A percentile compares a stretch with the other conserved stretches of the same genome.
These are phyloP conservation scores for Nevesoporus exiguus DNA, from an alignment of 768 basidiomycete species.

Conservation along the genomic window DNA sequence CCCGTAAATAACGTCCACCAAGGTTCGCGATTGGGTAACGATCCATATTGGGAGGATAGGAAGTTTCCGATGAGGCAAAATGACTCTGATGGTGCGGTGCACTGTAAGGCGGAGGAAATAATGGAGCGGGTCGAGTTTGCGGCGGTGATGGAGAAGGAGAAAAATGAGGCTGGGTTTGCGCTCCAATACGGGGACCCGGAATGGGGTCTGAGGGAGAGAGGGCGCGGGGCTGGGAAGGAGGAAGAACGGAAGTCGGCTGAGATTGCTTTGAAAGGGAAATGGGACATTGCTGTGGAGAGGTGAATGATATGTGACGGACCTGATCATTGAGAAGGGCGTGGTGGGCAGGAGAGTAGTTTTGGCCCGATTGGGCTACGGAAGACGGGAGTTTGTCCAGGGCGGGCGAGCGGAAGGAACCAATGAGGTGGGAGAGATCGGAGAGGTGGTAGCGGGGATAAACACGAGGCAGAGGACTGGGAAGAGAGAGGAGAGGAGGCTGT, in stretches of 20 bases:
- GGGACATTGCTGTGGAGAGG: constrained; percentile 13
- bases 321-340: constrained; percentile 32
- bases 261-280: constrained; percentile 15
- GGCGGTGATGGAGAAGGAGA: constrained; percentile 46
- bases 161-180: constrained; percentile 12
- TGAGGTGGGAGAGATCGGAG: constrained; percentile 21
- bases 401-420: constrained; percentile 25
- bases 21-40: constrained; percentile 36
- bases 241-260: constrained; percentile 18
- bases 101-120: constrained; percentile 40
- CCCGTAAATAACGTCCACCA: constrained; percentile 41
- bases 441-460: constrained; percentile 15
- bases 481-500: constrained; percentile 24
- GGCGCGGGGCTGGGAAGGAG: constrained; percentile 16
- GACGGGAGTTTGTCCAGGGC: constrained; percentile 36
- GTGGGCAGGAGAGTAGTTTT: constrained; percentile 32
- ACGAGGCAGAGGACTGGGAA: constrained; percentile 11
- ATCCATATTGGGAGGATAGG: constrained; percentile 40
- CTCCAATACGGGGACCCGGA: background rate
- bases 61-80: constrained; percentile 41
- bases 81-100: constrained; percentile 45
- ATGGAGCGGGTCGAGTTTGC: constrained; percentile 36
- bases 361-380: constrained; percentile 34
- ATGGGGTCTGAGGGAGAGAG: constrained; percentile 6
- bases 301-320: constrained; percentile 27